These are phyloP conservation scores for Petrea volubilis DNA, from an alignment of 257 asterid species.

Conservation along the genomic window DNA sequence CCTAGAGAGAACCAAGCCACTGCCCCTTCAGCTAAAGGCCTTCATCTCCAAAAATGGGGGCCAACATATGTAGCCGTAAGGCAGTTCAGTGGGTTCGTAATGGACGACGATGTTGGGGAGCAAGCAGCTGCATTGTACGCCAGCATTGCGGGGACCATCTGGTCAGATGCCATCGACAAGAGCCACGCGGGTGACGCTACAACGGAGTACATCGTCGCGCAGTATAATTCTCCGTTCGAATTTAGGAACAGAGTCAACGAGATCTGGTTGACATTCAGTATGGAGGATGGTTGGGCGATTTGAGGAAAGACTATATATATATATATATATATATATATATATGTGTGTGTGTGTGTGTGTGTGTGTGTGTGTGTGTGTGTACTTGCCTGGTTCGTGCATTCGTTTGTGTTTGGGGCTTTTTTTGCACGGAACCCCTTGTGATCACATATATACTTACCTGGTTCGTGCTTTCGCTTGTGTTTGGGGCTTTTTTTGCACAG, in stretches of 20 bases:
- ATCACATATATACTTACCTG: too few relatives aligned
- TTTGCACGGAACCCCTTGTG: too few relatives aligned
- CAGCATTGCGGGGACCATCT: constrained; percentile 57
- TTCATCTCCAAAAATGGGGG: constrained; percentile 70
- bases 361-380: too few relatives aligned
- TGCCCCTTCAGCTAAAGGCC: constrained; percentile 69
- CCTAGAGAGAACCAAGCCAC: constrained; percentile 68
- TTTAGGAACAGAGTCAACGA: constrained; percentile 68
- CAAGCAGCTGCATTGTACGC: constrained; percentile 66
- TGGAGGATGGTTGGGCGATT: constrained; percentile 21
- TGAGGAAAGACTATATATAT: background rate
- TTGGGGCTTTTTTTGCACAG: too few relatives aligned
- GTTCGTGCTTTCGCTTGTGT: too few relatives aligned
- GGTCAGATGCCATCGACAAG: constrained; percentile 57
- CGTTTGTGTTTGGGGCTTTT: too few relatives aligned
- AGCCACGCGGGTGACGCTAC: constrained; percentile 41
- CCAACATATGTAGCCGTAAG: constrained; percentile 59
- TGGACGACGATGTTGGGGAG: constrained; percentile 49
- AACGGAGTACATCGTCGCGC: constrained; percentile 63
- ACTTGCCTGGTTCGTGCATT: too few relatives aligned
- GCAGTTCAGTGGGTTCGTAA: constrained; percentile 73
- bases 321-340: too few relatives aligned
- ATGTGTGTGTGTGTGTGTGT: too few relatives aligned
- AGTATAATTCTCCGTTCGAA: constrained; percentile 87
- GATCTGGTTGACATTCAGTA: constrained; percentile 69